Evolutionary conservation across 2,329 filamentous ascomycete species (phyloP).

Genomic region (Phaeosphaeria sp.): DNA sequence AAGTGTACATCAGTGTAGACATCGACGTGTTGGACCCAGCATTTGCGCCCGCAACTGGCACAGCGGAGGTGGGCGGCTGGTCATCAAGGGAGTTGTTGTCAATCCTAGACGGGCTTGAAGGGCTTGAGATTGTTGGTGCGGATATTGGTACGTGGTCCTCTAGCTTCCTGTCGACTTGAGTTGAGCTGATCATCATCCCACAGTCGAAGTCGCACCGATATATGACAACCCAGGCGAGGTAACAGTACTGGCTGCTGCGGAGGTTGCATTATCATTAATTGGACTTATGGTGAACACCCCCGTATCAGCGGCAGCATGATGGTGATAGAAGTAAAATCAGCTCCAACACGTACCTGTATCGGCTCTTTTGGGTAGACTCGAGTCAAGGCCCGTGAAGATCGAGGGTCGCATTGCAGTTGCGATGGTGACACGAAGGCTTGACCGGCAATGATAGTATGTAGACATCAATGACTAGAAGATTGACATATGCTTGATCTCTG

Average conservation of each 20-base stretch:
- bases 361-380: neutral
- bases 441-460: no score
- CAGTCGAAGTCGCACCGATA: constrained; percentile 67
- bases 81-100: constrained; percentile 65
- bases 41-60: constrained; percentile 64
- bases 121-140: constrained; percentile 64
- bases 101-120: constrained; percentile 65
- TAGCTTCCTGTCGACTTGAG: neutral
- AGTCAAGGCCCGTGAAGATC: neutral
- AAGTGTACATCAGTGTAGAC: constrained; percentile 64
- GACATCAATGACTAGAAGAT: no score
- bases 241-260: constrained; percentile 63
- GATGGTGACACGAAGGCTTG: no score
- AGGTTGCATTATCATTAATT: constrained; percentile 60
- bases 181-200: no score
- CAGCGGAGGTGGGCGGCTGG: constrained; percentile 68
- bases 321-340: neutral
- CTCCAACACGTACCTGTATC: no score
- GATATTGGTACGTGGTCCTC: constrained; percentile 56
- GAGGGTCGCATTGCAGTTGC: no score
- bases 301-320: neutral
- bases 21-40: constrained; percentile 65
- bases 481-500: neutral
- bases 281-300: constrained; percentile 53
- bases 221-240: constrained; percentile 68